A percentile compares a stretch with the other conserved stretches of the same genome.
phyloP scores from a whole-genome alignment of 441 rosid species.

The Oxalis stricta region DNA sequence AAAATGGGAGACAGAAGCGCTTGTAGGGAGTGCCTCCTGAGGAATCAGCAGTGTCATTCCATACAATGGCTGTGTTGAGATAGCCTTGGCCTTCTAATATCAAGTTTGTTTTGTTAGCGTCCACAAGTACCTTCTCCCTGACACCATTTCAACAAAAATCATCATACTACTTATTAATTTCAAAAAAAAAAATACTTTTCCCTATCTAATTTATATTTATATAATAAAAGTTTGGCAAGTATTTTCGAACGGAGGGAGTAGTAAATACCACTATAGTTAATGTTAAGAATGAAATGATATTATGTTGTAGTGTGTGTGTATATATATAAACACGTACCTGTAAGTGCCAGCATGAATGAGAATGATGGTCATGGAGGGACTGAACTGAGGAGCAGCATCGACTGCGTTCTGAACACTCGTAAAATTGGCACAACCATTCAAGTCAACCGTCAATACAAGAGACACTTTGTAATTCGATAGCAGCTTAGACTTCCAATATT shows the following conservation, averaged over 20 bases:
- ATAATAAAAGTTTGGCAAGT: background rate
- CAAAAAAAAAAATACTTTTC: background rate
- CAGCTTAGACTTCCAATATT: conserved; percentile 25
- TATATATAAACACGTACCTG: conserved; percentile 42
- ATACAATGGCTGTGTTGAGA: conserved; percentile 39
- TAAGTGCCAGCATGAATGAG: conserved; percentile 51
- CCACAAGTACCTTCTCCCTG: conserved; percentile 63
- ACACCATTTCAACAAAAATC: too few species aligned
- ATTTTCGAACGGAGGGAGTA: background rate
- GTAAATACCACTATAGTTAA: background rate
- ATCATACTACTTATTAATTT: background rate
- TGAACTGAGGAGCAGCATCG: conserved; percentile 43
- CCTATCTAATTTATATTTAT: background rate
- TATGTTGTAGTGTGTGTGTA: too few species aligned
- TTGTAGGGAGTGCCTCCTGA: conserved; percentile 46
- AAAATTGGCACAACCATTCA: conserved; percentile 50
- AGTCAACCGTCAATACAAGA: conserved; percentile 45
- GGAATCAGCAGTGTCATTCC: conserved; percentile 76
- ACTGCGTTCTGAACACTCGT: conserved; percentile 57
- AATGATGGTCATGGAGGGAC: conserved; percentile 36
- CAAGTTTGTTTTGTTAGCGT: conserved; percentile 50
- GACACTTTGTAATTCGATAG: conserved; percentile 16
- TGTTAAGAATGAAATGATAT: background rate
- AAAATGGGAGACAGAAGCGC: conserved; percentile 48
- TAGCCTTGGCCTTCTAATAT: conserved; percentile 66